A percentile compares a stretch with the other conserved stretches of the same genome.
Evolutionary conservation across 768 basidiomycete species (phyloP).

Genomic region (Suillus luteus): DNA sequence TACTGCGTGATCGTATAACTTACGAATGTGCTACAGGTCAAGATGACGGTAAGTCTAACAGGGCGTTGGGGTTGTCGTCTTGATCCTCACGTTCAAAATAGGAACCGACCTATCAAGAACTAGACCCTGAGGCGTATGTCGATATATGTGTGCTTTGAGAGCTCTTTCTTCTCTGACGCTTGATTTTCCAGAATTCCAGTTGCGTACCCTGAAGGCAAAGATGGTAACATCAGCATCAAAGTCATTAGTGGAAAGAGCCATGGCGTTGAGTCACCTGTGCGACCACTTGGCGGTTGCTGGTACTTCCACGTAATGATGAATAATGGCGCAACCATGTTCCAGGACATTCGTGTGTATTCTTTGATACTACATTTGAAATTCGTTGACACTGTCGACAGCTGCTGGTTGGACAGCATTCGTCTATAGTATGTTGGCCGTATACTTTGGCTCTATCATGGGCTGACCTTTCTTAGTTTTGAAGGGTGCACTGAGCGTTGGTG

Average conservation of each 20-base stretch:
- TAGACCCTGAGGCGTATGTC: conserved; percentile 60
- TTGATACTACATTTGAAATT: background rate
- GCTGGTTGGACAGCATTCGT: conserved; percentile 89
- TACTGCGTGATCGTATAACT: conserved; percentile 19
- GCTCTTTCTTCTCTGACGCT: conserved; percentile 6
- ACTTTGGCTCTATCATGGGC: conserved; percentile 6
- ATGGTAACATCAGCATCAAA: conserved; percentile 70
- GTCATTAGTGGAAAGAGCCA: conserved; percentile 91
- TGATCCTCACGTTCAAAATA: conserved; percentile 20
- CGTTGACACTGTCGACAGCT: conserved; percentile 41
- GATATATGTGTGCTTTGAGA: background rate
- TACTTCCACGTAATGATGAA: conserved; percentile 80
- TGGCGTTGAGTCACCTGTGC: conserved; percentile 84
- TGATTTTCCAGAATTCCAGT: conserved; percentile 58
- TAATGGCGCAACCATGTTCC: conserved; percentile 66
- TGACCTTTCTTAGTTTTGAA: conserved; percentile 29
- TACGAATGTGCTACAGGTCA: conserved; percentile 49
- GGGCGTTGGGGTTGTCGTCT: background rate
- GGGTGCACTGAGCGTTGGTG: conserved; percentile 66
- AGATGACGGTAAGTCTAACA: conserved; percentile 62
- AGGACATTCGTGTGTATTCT: conserved; percentile 69
- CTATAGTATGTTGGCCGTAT: conserved; percentile 57
- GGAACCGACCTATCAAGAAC: conserved; percentile 87
- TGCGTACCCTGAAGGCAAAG: conserved; percentile 68
- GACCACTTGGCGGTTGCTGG: conserved; percentile 93